Conservation (phyloP, 441 rosid genomes). For the Metrosideros polymorpha region DNA sequence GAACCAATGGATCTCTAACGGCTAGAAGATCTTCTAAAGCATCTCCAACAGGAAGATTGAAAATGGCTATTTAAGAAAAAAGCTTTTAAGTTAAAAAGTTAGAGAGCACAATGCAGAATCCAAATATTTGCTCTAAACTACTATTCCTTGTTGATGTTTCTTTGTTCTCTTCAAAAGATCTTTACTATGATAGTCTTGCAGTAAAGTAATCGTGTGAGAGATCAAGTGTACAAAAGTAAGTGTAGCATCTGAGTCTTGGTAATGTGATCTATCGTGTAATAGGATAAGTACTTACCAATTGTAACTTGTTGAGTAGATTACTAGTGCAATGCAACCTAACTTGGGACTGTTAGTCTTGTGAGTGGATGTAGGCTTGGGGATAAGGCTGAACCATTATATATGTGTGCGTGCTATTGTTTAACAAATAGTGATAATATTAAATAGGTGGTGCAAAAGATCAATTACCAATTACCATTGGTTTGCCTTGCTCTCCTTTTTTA, state of each 20-base stretch:
- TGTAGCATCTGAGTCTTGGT: accelerated
- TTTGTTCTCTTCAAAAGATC: too few relatives aligned
- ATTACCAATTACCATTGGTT: too few relatives aligned
- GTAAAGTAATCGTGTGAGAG: background rate
- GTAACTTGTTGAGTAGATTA: too few relatives aligned
- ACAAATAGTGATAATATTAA: too few relatives aligned
- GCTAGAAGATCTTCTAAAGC: background rate
- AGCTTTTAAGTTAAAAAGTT: background rate
- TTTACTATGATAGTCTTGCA: accelerated
- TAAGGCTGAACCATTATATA: accelerated
- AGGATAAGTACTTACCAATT: accelerated
- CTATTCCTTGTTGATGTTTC: accelerated
- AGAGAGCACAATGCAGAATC: background rate
- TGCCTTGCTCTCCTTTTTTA: too few relatives aligned
- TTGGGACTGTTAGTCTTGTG: too few relatives aligned
- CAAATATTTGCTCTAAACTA: accelerated
- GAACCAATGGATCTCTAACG: accelerated
- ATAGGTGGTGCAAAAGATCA: too few relatives aligned
- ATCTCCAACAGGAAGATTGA: background rate
- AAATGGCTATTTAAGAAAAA: background rate
- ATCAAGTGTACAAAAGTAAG: background rate
- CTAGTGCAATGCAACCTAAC: accelerated
- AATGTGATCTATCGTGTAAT: background rate
- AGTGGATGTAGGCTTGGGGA: background rate
- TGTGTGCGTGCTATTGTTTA: accelerated